Evolutionary conservation across 148 eudicot genomes (phyloP), one percentile per base, ranked within the genome.

Genomic region (Amaranthus cruentus): DNA sequence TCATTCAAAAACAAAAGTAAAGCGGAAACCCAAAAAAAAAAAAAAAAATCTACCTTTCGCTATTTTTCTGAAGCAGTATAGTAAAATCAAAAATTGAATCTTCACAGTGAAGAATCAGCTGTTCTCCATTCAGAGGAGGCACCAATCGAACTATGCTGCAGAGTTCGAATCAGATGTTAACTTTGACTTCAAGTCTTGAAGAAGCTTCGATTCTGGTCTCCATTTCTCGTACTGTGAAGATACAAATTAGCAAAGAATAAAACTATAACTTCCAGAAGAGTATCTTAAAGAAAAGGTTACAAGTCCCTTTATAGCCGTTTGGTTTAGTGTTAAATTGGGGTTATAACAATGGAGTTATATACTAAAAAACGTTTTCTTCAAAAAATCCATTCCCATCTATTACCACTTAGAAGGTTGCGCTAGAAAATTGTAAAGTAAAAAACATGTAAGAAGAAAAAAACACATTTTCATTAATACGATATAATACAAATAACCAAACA

Each of bases 121-220:
- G 38, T 28, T 28, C 38, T 28, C 38, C 38, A 28, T 28, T 28
- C 38, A 6, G 79, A 71, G 53, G 85, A 83, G 47, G 81, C 82
- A 63, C 77, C 82, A 71, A 80, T 73, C 15, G 91, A 83, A 74
- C 6, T 84, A 55, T 73, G 75, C 71, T 18, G 68, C 74, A 69
- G 77, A 71, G 60, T 80, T 84, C 61, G 84, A 73, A 15, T 79
- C 72, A 63, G 73, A 62, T 60, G 78, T 48, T 46, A 72, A 69
- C 73, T 83, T 90, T 51, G 62, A 76, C 78, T 81, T 77, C 72
- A 81, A 56, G 53, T 82, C 82, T 68, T 73, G 80, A 67, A 84
- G 66, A 66, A 86, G 70, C 77, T 83, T 85, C 55, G 81, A 66
- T 18, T 87, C 68, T 66, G 88, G 87, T 73, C 75, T 85, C 77